Evolutionary conservation across 2,329 filamentous ascomycete genomes (phyloP).

Genomic region (Hypoxylon sp.): DNA sequence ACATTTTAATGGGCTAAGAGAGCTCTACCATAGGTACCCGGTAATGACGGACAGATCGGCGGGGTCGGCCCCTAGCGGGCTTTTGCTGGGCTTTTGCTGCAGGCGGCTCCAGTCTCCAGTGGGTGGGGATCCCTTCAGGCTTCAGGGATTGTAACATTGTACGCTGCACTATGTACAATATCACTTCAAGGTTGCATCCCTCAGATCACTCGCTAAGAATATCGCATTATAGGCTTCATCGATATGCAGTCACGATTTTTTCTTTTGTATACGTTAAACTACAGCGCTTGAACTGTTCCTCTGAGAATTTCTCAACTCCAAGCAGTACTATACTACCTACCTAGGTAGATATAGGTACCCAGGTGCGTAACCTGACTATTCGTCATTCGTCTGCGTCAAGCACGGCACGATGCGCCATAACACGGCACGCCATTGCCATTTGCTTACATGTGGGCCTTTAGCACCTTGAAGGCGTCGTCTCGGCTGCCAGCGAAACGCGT

Average conservation of each 20-base stretch:
- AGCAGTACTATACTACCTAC: background rate
- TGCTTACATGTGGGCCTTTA: slow-evolving; percentile 48
- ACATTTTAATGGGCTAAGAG: slow-evolving; percentile 17
- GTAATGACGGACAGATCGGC: slow-evolving; percentile 4
- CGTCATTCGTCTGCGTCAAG: background rate
- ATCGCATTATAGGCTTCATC: background rate
- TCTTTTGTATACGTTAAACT: background rate
- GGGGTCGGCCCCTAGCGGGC: slow-evolving; percentile 10
- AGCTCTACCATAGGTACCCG: background rate
- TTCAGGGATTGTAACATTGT: background rate
- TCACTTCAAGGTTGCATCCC: background rate
- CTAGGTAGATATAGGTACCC: no score
- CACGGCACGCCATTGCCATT: background rate
- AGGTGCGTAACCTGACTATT: background rate
- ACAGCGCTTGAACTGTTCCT: background rate
- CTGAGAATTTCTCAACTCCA: background rate
- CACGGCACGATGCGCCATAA: background rate
- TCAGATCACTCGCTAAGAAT: background rate
- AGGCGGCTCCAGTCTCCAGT: background rate
- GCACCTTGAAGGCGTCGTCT: slow-evolving; percentile 49
- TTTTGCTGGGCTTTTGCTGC: background rate
- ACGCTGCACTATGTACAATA: background rate
- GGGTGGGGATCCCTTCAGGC: no score
- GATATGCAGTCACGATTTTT: background rate
- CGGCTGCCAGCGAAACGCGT: slow-evolving; percentile 61